phyloP scores from a whole-genome alignment of 306 rosid genomes.

The Citrullus colocynthis region DNA sequence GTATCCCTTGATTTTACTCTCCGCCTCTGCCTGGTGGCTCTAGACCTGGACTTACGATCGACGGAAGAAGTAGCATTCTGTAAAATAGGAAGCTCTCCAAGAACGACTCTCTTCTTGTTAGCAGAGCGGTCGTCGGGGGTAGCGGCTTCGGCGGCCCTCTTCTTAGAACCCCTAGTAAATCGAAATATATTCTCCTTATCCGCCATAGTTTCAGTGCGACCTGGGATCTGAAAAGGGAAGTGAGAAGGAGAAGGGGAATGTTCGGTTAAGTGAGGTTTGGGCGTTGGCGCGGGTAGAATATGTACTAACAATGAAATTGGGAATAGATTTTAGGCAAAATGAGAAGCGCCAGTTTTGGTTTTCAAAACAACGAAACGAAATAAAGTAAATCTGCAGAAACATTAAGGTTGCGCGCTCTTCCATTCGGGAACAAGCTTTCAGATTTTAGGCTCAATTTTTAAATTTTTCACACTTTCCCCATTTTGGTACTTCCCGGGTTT shows the following conservation, averaged over 20 bases:
- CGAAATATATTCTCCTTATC: slow-evolving; percentile 8
- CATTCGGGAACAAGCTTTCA: neutral
- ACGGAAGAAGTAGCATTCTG: neutral
- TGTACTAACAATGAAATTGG: neutral
- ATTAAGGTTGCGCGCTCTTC: slow-evolving; percentile 6
- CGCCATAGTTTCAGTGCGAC: neutral
- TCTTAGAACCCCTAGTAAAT: neutral
- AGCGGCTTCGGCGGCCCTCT: neutral
- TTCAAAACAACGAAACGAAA: neutral
- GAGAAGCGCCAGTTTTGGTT: slow-evolving; percentile 6
- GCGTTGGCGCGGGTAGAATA: neutral
- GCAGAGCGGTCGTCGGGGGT: neutral
- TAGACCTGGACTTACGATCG: neutral
- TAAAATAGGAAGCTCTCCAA: slow-evolving; percentile 10
- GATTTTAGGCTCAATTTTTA: neutral
- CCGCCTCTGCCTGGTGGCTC: neutral
- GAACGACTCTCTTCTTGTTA: slow-evolving; percentile 9
- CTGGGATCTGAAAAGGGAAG: neutral
- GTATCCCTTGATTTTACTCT: neutral
- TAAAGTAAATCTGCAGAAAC: neutral
- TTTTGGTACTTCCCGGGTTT: slow-evolving; percentile 9
- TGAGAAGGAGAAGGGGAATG: neutral
- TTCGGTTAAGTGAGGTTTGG: neutral
- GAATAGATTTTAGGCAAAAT: neutral
- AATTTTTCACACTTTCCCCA: neutral